Conservation (phyloP, 306 rosid species). For the Quillaja saponaria region DNA sequence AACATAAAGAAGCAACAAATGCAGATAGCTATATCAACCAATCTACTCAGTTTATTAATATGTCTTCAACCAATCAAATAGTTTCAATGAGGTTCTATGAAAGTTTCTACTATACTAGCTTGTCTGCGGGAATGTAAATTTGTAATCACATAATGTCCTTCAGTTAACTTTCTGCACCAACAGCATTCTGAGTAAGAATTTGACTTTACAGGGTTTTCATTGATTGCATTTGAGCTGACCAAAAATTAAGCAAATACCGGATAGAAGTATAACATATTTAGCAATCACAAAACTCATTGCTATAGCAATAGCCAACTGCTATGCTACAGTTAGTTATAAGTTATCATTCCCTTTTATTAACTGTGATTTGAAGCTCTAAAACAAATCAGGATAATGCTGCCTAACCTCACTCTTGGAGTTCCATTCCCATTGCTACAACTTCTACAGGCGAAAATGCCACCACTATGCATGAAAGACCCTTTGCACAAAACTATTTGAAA, state of each 20-base stretch:
- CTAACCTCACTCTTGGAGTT: constrained; percentile 4
- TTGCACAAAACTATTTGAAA: constrained; percentile 20
- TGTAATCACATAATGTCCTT: constrained; percentile 10
- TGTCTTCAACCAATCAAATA: constrained; percentile 7
- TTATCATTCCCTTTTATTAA: constrained; percentile 5
- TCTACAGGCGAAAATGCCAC: neutral
- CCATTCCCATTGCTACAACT: constrained; percentile 13
- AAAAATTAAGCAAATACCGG: constrained; percentile 15
- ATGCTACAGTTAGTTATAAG: constrained; percentile 1
- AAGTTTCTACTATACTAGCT: constrained; percentile 15
- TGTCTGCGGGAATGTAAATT: constrained; percentile 11
- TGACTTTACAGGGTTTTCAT: neutral
- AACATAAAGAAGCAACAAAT: constrained; percentile 1
- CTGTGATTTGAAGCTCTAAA: neutral
- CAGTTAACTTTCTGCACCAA: neutral
- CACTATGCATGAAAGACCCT: constrained; percentile 22
- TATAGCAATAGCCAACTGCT: constrained; percentile 4
- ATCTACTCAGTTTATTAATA: constrained; percentile 6
- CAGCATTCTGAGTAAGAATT: no score
- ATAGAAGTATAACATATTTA: constrained; percentile 15
- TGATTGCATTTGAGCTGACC: constrained; percentile 6
- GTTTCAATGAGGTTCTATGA: constrained; percentile 15
- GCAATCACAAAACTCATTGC: constrained; percentile 20
- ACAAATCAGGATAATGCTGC: constrained; percentile 17
- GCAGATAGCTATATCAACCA: neutral